Evolutionary conservation across 257 asterid genomes (phyloP).

Genomic region (Plantago ovata): DNA sequence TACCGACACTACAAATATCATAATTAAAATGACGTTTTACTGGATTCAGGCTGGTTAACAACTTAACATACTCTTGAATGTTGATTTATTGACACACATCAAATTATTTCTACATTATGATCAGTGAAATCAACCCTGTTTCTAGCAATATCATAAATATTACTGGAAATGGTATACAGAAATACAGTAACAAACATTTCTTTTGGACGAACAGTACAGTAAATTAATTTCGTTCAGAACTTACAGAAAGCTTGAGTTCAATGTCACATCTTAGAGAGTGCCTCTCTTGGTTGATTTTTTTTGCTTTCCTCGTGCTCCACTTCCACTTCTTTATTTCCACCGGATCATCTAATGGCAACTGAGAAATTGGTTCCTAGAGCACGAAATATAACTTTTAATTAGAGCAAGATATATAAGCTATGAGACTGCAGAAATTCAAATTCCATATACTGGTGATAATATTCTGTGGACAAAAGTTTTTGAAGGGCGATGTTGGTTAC

Average conservation of each 20-base stretch:
- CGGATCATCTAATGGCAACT: conserved; percentile 54
- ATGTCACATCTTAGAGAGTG: conserved; percentile 88
- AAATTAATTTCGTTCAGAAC: conserved; percentile 15
- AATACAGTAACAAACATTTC: too few species aligned
- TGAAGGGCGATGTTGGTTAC: conserved; percentile 16
- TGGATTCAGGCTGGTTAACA: too few species aligned
- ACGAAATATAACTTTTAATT: conserved; percentile 19
- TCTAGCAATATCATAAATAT: too few species aligned
- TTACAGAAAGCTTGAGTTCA: conserved; percentile 88
- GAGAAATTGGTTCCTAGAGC: conserved; percentile 76
- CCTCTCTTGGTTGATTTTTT: conserved; percentile 85
- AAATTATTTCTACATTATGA: too few species aligned
- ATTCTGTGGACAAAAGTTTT: background rate
- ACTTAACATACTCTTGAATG: too few species aligned
- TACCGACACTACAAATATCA: too few species aligned
- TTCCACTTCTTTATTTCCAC: conserved; percentile 71
- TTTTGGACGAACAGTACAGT: background rate
- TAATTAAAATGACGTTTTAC: too few species aligned
- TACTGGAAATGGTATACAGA: too few species aligned
- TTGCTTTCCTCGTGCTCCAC: conserved; percentile 74
- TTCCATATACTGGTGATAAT: background rate
- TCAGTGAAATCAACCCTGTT: too few species aligned
- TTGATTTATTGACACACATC: too few species aligned
- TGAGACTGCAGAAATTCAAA: background rate
- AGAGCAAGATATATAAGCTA: conserved; percentile 16